These are phyloP conservation scores for Pneumocystis jirovecii DNA, from an alignment of 1,139 yeast species.

Conservation along the genomic window DNA sequence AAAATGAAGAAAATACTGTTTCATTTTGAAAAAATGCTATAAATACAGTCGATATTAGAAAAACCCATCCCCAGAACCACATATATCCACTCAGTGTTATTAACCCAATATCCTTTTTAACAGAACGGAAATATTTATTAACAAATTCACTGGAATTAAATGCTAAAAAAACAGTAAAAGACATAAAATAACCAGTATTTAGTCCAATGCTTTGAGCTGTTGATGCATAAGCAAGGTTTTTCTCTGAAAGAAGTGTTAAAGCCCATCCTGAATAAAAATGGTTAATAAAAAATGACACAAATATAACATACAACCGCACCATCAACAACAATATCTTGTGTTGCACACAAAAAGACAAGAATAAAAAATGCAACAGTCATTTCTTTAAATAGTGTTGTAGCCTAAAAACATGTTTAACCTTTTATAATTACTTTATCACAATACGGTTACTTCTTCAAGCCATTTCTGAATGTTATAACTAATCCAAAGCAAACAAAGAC, in stretches of 20 bases:
- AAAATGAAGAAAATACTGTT: not conserved
- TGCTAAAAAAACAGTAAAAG: conserved; percentile 82
- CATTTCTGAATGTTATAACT: conserved; percentile 46
- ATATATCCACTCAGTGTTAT: conserved; percentile 62
- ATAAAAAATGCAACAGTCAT: conserved; percentile 53
- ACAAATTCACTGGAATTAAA: conserved; percentile 87
- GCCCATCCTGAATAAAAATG: conserved; percentile 46
- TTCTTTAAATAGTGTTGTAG: not conserved
- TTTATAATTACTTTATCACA: not conserved
- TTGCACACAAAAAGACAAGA: conserved; percentile 78
- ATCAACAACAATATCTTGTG: conserved; percentile 97
- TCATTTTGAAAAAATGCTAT: conserved; percentile 24
- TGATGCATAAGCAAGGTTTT: conserved; percentile 79
- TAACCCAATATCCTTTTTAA: conserved; percentile 50
- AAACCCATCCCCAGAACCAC: conserved; percentile 61
- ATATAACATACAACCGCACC: conserved; percentile 29
- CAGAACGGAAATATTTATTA: conserved; percentile 56
- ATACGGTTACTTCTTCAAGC: conserved; percentile 26
- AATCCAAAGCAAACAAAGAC: conserved; percentile 46
- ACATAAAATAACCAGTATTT: conserved; percentile 80
- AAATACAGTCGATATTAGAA: conserved; percentile 49
- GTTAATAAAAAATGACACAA: not conserved
- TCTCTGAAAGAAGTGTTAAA: conserved; percentile 62
- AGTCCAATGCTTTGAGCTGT: conserved; percentile 95
- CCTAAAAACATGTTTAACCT: not conserved